Percentiles rank a stretch among this genome's conserved stretches.
phyloP scores from a whole-genome alignment of 2,329 filamentous ascomycete genomes.

The Colletotrichum truncatum region DNA sequence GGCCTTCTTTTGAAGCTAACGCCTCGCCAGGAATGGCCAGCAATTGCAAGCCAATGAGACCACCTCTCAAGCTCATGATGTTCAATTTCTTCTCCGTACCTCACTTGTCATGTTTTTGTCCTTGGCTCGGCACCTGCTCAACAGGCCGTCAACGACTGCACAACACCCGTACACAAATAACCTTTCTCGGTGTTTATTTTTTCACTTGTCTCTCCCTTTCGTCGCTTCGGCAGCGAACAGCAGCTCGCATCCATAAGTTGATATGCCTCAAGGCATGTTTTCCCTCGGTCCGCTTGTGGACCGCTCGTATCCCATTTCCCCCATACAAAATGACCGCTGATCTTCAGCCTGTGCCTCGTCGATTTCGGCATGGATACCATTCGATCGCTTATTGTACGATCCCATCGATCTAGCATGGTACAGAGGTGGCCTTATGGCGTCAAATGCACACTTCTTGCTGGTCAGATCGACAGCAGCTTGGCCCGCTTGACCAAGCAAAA shows the following conservation, averaged over 20 bases:
- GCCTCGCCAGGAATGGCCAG: constrained; percentile 3
- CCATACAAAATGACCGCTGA: constrained; percentile 1
- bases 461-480: constrained; percentile 10
- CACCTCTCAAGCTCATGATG: neutral
- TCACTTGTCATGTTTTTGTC: neutral
- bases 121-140: neutral
- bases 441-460: constrained; percentile 10
- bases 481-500: neutral
- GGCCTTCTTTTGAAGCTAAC: neutral
- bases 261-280: neutral
- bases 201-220: neutral
- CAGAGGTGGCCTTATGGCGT: constrained; percentile 4
- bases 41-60: neutral
- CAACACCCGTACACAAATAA: constrained; percentile 5
- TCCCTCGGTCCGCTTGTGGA: constrained; percentile 5
- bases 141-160: neutral
- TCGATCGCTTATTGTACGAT: constrained; percentile 8
- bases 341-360: constrained; percentile 5
- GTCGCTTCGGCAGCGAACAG: neutral
- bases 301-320: neutral
- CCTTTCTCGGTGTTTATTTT: neutral
- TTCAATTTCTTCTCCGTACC: constrained; percentile 15
- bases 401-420: constrained; percentile 18
- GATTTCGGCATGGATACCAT: neutral
- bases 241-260: neutral